Conservation (phyloP, 2,329 filamentous ascomycete genomes). For the Colletotrichum falcatum region DNA sequence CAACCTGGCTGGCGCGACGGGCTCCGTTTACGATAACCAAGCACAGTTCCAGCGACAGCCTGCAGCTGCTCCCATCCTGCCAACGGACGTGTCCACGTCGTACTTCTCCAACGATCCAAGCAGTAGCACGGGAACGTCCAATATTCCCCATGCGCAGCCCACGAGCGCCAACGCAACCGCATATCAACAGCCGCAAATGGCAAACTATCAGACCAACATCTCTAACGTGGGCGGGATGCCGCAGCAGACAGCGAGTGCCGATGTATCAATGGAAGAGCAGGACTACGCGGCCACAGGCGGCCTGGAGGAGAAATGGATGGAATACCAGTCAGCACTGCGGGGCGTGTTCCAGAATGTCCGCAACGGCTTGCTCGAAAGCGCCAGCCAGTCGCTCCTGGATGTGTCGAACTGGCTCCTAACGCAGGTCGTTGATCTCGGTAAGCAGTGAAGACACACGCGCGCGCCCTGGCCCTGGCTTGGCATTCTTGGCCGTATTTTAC, state of each 20-base stretch:
- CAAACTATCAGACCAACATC: conserved; percentile 62
- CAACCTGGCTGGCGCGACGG: conserved; percentile 44
- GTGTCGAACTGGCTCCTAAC: conserved; percentile 68
- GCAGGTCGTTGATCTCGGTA: conserved; percentile 68
- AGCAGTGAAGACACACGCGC: conserved; percentile 44
- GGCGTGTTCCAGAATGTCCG: conserved; percentile 79
- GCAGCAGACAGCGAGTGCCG: conserved; percentile 52
- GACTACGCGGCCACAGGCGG: conserved; percentile 66
- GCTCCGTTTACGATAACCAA: conserved; percentile 79
- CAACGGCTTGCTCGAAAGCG: conserved; percentile 61
- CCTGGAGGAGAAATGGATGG: conserved; percentile 76
- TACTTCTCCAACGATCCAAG: conserved; percentile 80
- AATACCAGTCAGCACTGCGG: conserved; percentile 71
- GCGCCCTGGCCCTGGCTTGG: background rate
- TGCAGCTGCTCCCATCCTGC: conserved; percentile 81
- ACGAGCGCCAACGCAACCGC: conserved; percentile 64
- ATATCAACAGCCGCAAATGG: conserved; percentile 73
- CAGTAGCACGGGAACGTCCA: conserved; percentile 68
- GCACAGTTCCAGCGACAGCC: conserved; percentile 83
- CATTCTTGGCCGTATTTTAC: background rate
- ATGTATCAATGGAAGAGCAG: conserved; percentile 67
- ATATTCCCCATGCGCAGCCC: conserved; percentile 62
- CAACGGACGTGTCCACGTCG: conserved; percentile 74
- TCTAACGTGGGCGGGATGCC: conserved; percentile 60
- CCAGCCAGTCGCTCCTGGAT: conserved; percentile 64